Evolutionary conservation across 2,329 filamentous ascomycete species (phyloP).

Genomic region (Xylogone sp.): DNA sequence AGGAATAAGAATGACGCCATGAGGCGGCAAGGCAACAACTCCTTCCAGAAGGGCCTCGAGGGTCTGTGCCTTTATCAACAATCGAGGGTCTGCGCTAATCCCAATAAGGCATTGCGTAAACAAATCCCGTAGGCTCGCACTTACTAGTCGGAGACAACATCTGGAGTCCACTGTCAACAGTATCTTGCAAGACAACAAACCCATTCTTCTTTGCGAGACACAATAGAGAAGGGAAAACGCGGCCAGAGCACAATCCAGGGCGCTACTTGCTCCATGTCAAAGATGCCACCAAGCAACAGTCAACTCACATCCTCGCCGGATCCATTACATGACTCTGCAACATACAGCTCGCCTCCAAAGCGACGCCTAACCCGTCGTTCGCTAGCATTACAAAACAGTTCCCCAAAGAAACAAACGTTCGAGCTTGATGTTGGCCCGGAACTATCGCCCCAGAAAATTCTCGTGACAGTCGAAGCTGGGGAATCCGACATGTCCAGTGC

Average conservation of each 20-base stretch:
- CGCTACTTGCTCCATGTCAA: conserved; percentile 2
- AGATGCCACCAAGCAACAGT: conserved; percentile 14
- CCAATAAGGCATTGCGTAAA: neutral
- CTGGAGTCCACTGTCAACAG: neutral
- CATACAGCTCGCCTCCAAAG: conserved; percentile 20
- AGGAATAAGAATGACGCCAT: no score
- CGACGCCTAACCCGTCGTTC: conserved; percentile 12
- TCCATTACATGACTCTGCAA: conserved; percentile 27
- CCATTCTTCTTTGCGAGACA: neutral
- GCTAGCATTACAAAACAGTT: conserved; percentile 21
- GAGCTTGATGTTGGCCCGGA: conserved; percentile 29
- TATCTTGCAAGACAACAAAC: neutral
- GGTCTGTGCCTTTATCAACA: no score
- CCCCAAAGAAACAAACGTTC: conserved; percentile 30
- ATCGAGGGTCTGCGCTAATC: neutral
- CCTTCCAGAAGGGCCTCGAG: no score
- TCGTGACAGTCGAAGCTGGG: conserved; percentile 30
- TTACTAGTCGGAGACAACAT: neutral
- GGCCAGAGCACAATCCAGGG: neutral
- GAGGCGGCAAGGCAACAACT: no score
- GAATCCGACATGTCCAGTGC: conserved; percentile 21
- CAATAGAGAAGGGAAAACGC: neutral
- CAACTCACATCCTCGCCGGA: conserved; percentile 28
- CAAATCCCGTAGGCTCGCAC: neutral
- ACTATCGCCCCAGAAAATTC: conserved; percentile 29